Evolutionary conservation across 164 flowering plant species (phyloP).

Genomic region (Stephania cephalantha): DNA sequence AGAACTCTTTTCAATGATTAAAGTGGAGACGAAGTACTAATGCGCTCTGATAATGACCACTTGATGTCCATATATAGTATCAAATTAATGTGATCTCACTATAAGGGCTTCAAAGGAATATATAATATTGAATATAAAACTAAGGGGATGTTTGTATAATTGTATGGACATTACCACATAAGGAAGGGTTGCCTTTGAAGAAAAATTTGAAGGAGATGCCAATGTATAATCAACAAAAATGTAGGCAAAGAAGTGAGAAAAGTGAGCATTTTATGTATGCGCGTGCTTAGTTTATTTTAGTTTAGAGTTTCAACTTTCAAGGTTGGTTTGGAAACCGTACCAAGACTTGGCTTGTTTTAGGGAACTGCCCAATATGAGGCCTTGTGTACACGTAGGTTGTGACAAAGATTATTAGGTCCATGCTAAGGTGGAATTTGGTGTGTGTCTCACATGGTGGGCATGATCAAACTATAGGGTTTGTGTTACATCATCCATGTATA

Average conservation of each 20-base stretch:
- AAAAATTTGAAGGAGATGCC: neutral
- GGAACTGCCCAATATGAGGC: conserved; percentile 1
- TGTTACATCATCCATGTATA: too few species aligned
- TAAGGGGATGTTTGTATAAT: neutral
- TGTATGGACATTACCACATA: neutral
- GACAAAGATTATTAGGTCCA: neutral
- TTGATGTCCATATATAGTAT: neutral
- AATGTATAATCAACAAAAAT: neutral
- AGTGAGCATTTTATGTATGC: neutral
- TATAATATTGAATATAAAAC: neutral
- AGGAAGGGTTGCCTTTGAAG: neutral
- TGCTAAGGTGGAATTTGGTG: neutral
- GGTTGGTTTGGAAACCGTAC: neutral
- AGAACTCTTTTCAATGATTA: neutral
- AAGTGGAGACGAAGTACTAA: neutral
- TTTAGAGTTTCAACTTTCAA: neutral
- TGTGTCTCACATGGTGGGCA: neutral
- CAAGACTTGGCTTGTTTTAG: conserved; percentile 1
- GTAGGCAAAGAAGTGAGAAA: neutral
- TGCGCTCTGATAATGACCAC: conserved; percentile 18
- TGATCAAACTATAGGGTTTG: neutral
- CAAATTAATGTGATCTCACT: neutral
- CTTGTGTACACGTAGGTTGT: neutral
- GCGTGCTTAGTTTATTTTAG: conserved; percentile 7
- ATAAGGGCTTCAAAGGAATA: neutral